These are phyloP conservation scores for Penicillium capsulatum DNA, from an alignment of 2,329 filamentous ascomycete genomes.

Conservation along the genomic window DNA sequence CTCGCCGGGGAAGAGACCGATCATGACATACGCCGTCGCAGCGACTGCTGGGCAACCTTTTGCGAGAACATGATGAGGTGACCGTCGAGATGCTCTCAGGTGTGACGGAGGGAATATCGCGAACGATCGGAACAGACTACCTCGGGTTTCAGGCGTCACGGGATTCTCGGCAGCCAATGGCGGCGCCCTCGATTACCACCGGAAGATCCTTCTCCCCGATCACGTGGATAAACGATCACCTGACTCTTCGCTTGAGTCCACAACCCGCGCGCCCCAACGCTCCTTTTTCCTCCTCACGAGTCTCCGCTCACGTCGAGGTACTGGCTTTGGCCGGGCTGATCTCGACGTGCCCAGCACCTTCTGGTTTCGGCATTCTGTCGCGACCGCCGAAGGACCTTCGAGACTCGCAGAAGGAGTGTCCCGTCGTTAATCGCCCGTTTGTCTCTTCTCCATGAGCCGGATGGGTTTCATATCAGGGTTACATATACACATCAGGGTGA, in stretches of 20 bases:
- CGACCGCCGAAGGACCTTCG: conserved; percentile 36
- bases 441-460: conserved; percentile 43
- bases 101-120: conserved; percentile 21
- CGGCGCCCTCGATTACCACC: conserved; percentile 28
- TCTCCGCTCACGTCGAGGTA: conserved; percentile 40
- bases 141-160: conserved; percentile 40
- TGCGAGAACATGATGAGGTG: conserved; percentile 44
- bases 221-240: conserved; percentile 19
- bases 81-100: conserved; percentile 15
- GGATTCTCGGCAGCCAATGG: conserved; percentile 37
- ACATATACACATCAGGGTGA: conserved; percentile 26
- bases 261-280: conserved; percentile 9
- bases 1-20: background rate
- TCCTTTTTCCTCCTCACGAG: conserved; percentile 31
- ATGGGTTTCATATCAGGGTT: conserved; percentile 51
- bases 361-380: conserved; percentile 46
- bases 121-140: conserved; percentile 38
- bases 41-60: conserved; percentile 46
- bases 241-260: conserved; percentile 14
- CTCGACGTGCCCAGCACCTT: conserved; percentile 39
- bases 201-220: conserved; percentile 32
- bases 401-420: conserved; percentile 42
- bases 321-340: conserved; percentile 32
- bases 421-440: conserved; percentile 51
- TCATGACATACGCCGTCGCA: conserved; percentile 45